These are phyloP conservation scores for Penicillium sp. DNA, from an alignment of 2,329 filamentous ascomycete species.

Conservation along the genomic window DNA sequence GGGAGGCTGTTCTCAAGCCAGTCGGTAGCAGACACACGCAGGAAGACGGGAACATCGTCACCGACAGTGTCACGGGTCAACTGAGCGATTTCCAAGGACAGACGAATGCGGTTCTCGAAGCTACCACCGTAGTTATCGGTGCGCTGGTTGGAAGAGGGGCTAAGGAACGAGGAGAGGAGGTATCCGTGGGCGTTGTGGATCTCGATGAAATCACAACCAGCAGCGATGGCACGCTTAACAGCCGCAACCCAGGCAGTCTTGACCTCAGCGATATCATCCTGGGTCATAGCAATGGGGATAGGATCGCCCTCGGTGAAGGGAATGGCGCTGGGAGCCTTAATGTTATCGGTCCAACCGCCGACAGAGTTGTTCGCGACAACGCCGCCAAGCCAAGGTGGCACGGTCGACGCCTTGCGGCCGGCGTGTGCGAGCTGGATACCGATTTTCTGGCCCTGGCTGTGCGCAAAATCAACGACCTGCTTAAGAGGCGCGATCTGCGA, in stretches of 20 bases:
- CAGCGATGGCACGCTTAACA: conserved; percentile 61
- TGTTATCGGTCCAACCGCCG: conserved; percentile 57
- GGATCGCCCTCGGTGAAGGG: conserved; percentile 63
- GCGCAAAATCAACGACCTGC: conserved; percentile 73
- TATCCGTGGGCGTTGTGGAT: conserved; percentile 80
- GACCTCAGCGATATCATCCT: conserved; percentile 65
- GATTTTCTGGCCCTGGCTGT: conserved; percentile 74
- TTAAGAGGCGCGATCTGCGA: conserved; percentile 70
- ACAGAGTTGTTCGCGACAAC: conserved; percentile 51
- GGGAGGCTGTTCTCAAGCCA: conserved; percentile 65
- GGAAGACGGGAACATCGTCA: conserved; percentile 66
- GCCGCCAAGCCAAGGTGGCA: conserved; percentile 51
- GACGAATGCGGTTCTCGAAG: conserved; percentile 63
- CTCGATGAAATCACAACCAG: conserved; percentile 75
- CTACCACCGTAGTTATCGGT: conserved; percentile 56
- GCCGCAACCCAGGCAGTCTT: conserved; percentile 63
- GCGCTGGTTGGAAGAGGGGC: conserved; percentile 67
- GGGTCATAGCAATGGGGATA: conserved; percentile 66
- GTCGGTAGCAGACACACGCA: conserved; percentile 71
- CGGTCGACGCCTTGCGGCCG: conserved; percentile 62
- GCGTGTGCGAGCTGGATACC: conserved; percentile 83
- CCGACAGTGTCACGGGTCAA: conserved; percentile 63
- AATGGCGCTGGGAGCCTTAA: conserved; percentile 59
- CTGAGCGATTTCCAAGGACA: conserved; percentile 67
- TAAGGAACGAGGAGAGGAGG: conserved; percentile 68